Base-by-base conservation (phyloP, 2,329 filamentous ascomycete species). In the Alternaria brassicae region DNA sequence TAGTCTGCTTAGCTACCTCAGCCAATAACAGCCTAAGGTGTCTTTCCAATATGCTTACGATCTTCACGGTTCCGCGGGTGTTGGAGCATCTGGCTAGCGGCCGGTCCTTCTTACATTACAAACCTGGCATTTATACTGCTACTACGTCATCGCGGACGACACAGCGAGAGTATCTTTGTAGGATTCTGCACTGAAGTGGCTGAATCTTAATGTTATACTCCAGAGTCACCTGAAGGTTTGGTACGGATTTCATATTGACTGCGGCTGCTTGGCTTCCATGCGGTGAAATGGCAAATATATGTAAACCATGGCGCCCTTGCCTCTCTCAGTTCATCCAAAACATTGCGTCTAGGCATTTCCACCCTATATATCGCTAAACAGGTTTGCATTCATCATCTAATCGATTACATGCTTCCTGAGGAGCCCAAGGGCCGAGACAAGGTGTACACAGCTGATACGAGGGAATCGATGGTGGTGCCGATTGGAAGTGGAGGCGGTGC, bases 401-500 rank as follows among this genome's bases (percentile, higher is more conserved):
- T 61, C 56, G 57, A 70, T 27, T 25, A 65, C 1, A 41, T 41
- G 42, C 44, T 53, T 10, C 71, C 71, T 2, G 56, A 68, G 12
- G 58, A 44, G 32, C 66, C 72, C 1, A 67, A 63, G 28, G 74
- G 74, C 1, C 69, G 69, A 47, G 74, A 77, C 30, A 55, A 68
- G 27, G 13, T 62, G 17, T 76, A 63, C 51, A 70, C 63, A 36
- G 37, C 48, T 6, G 66, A 70, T 9, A 63, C 52, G 28, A 68
- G 56, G 45, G 73, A 74, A 55, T 66, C 59, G 25, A 67, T 72
- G 65, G 34, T 76, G 13, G 73, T 76, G 25, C 75, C 75, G 1
- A 66, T 78, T 52, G 77, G 77, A 4, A 68, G 40, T 8, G 61
- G 56, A 2, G 74, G 73, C 4, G 77, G 76, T 49, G 76, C 77